Conservation (phyloP, 2,329 filamentous ascomycete genomes). For the Bretziella fagacearum region DNA sequence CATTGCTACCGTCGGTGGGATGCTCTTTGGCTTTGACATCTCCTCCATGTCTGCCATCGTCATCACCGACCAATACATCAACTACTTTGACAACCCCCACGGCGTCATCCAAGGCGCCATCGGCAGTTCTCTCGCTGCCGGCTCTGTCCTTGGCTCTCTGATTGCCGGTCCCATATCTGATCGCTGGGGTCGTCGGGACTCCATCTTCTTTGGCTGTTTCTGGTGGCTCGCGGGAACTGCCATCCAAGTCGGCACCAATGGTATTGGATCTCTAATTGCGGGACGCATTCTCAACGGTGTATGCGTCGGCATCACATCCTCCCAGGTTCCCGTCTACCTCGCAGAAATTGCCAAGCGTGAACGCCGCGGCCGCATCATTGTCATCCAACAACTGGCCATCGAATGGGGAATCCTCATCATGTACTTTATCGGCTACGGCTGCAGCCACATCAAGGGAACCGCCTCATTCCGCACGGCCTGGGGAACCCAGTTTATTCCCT, state of each 20-base stretch:
- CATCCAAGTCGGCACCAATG: constrained; percentile 17
- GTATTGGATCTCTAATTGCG: constrained; percentile 25
- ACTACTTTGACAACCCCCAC: constrained; percentile 33
- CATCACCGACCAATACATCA: constrained; percentile 32
- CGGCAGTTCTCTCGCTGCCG: constrained; percentile 33
- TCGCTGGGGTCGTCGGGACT: constrained; percentile 27
- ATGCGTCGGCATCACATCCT: constrained; percentile 41
- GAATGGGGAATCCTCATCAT: constrained; percentile 50
- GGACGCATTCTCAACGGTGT: constrained; percentile 46
- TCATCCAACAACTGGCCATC: constrained; percentile 58
- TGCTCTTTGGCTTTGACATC: constrained; percentile 39
- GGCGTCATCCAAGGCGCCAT: constrained; percentile 34
- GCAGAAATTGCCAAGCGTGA: constrained; percentile 34
- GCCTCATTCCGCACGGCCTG: constrained; percentile 47
- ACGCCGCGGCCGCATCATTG: constrained; percentile 43
- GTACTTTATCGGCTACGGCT: constrained; percentile 52
- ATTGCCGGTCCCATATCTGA: constrained; percentile 33
- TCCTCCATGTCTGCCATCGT: constrained; percentile 42
- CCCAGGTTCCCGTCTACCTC: constrained; percentile 52
- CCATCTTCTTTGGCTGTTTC: constrained; percentile 17
- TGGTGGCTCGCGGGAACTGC: constrained; percentile 17
- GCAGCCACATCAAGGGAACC: constrained; percentile 39
- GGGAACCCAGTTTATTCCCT: constrained; percentile 47
- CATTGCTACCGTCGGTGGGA: constrained; percentile 26
- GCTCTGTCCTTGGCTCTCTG: constrained; percentile 33